Evolutionary conservation across 2,329 filamentous ascomycete species (phyloP), one percentile per base, ranked within the genome.

Genomic region (Penicillium hordei): DNA sequence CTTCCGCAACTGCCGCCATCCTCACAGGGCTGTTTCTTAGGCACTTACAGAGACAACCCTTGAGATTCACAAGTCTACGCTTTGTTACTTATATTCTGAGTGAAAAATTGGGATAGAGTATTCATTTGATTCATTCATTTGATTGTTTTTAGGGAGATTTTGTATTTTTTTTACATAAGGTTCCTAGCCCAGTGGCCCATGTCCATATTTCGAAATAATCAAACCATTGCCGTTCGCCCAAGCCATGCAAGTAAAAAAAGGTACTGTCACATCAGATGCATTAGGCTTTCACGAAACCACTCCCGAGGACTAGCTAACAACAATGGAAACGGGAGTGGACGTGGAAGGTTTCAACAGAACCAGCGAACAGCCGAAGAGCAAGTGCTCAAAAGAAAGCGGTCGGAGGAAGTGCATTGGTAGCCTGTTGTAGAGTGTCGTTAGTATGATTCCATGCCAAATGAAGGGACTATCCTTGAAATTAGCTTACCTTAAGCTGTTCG

Each of bases 401-500:
- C 4, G 79, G 63, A 39, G 82, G 82, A 54, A 85, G 70, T 62
- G 79, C 64, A 27, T 71, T 72, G 58, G 75, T 71, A 4, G 68
- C 65, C 73, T 75, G 55, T 53, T 12, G 19, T 21, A n/a, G 31
- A 15, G 39, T 7, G 17, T 36, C 19, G 46, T 75, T 60, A 74
- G 68, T 53, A 48, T 46, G 10, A 10, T 7, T 15, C 1, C 12
- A 19, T 40, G 21, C 40, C 2, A 8, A 12, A 10, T 36, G 6
- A 3, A 27, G 21, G 19, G 15, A 9, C 5, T 1, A 5, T 21
- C 6, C 19, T 5, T 23, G 17, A 4, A 23, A 10, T 19, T 44
- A 12, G 40, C 80, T 71, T 79, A 89, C 90, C 81, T 88, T 91
- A 57, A 90, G 86, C 64, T 88, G 83, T 61, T 88, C 83, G 70